Evolutionary conservation across 2,329 filamentous ascomycete species (phyloP), one percentile per base, ranked within the genome.

Genomic region (Fusarium temperatum): DNA sequence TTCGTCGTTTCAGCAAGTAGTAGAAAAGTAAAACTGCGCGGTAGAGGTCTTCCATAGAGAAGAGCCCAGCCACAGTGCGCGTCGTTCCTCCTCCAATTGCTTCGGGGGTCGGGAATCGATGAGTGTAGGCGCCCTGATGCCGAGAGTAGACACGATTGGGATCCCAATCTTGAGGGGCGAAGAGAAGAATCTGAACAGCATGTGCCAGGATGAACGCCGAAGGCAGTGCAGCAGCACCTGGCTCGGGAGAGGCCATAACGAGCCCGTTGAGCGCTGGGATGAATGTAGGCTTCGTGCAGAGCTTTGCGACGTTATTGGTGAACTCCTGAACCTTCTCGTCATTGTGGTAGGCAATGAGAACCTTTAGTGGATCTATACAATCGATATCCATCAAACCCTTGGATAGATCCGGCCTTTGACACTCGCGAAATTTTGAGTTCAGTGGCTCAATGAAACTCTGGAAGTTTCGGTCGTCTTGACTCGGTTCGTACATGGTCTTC

Each of bases 11-110:
- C 1, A 41, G 18, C 41, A 59, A 4, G 17, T 48, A 20, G 28
- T n/a, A 48, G 11, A 63, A 59, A 0, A 63, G 2, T 0, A 53
- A 10, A 24, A 36, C 6, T 12, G n/a, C 30, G 6, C 48, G 48
- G n/a, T 35, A 2, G n/a, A 53, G 30, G 22, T 36, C 30, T 2
- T 53, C 30, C 8, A 20, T 0, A 0, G 48, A 53, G 30, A 36
- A 51, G 15, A 35, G 28, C 6, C 41, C 5, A n/a, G 28, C 28
- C 4, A 50, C 14, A n/a, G 7, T 0, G 1, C 1, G 26, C 1
- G 5, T 13, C 3, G 28, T 50, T 0, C 28, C 28, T 3, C 47
- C 47, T 12, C 47, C 47, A 0, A 50, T 50, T 6, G 20, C 0
- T 18, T 18, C 20, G 17, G 47, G 11, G 8, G 26, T 38, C 8